Percentiles rank a stretch among this genome's conserved stretches.
Conservation (phyloP, 345 rosid species). For the Gossypium thurberi region DNA sequence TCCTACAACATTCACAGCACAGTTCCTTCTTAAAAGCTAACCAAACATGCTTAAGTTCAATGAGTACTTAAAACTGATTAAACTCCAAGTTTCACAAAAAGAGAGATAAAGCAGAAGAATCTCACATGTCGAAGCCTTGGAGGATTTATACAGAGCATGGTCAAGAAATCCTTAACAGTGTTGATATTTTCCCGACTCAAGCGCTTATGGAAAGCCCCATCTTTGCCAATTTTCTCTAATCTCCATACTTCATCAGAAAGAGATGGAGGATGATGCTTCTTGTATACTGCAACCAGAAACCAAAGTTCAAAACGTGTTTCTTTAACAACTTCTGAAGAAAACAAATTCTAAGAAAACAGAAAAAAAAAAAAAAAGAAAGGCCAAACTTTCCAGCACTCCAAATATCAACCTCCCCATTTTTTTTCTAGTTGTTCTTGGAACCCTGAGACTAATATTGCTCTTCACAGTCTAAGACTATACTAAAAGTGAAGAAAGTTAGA, state of each 20-base stretch:
- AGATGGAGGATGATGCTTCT: conserved; percentile 91
- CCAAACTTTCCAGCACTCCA: neutral
- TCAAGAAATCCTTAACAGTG: conserved; percentile 83
- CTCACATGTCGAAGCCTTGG: conserved; percentile 71
- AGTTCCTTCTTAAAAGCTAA: neutral
- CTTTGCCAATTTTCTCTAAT: conserved; percentile 96
- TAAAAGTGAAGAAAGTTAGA: neutral
- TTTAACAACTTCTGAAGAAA: neutral
- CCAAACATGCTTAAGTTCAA: neutral
- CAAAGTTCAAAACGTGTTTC: neutral
- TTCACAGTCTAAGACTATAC: neutral
- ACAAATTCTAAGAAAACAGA: neutral
- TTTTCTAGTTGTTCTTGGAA: neutral
- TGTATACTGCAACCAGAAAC: conserved; percentile 61
- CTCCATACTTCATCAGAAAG: conserved; percentile 90
- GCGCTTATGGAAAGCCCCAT: conserved; percentile 95
- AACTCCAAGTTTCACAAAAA: neutral
- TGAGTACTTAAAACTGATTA: neutral
- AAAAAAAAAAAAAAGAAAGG: neutral
- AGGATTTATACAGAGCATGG: conserved; percentile 53
- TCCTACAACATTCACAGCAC: neutral
- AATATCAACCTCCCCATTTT: neutral
- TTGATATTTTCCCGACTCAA: conserved; percentile 57
- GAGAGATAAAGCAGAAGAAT: conserved; percentile 10
- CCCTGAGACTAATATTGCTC: neutral